Base-by-base conservation (phyloP, 129 eudicot species). In the Centella asiatica region DNA sequence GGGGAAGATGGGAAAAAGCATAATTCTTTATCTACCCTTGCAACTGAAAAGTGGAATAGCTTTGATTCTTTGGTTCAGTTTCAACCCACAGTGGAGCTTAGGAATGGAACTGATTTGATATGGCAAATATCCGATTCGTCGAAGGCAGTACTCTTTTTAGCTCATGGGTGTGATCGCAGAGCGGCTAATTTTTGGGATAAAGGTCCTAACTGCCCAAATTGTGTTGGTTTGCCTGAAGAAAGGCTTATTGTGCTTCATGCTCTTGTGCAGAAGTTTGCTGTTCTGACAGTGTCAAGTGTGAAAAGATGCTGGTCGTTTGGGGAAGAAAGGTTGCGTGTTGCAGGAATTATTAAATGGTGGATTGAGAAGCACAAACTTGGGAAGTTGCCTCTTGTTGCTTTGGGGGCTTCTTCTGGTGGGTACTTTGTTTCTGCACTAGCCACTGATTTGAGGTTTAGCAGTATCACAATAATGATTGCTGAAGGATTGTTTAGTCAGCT, bases 361-460 rank as follows among this genome's bases (percentile, higher is more conserved):
- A 63, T 78, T 54, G 59, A 64, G 42, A 77, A 82, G 59, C 75
- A 84, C 7, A 75, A 71, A 40, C 76, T 87, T 47, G 86, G 67
- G 56, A 80, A 73, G 27, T 69, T 87, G 58, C 90, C 90, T 32
- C 62, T 87, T 51, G 80, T 84, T 22, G 98, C 94, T 14, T 69
- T 92, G 64, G 98, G 98, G 61, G 98, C 98, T 20, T 92, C 98
- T 0, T 87, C 98, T 0, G 98, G 98, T 54, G 98, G 98, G 57
- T 84, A 92, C 70, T 92, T 92, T 74, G 94, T 92, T 57, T 92
- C 98, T 15, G 69, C 74, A 31, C 84, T 92, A 18, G 95, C 98
- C 4, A 78, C 64, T 18, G 69, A 73, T 66, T 56, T 92, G 68
- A 76, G 32, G 60, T 84, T 92, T 69, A 80, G 74, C 68, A 78